phyloP scores from a whole-genome alignment of 164 flowering plant genomes.

The Liquidambar formosana region DNA sequence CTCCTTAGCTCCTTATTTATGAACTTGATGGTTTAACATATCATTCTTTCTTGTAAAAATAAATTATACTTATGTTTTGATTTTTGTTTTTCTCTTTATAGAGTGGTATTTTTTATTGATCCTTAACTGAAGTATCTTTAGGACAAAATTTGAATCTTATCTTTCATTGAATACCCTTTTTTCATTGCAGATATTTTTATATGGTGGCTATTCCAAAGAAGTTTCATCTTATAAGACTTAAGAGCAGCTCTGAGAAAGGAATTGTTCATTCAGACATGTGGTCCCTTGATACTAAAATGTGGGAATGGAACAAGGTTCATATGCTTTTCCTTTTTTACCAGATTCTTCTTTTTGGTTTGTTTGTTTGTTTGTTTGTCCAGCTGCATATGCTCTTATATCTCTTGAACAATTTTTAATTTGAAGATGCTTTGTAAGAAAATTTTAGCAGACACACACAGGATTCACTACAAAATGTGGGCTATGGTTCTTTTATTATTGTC shows the following conservation, averaged over 20 bases:
- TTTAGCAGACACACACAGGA: no score
- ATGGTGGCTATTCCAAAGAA: constrained; percentile 97
- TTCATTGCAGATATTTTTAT: constrained; percentile 67
- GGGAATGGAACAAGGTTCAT: constrained; percentile 98
- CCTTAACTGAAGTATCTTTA: background rate
- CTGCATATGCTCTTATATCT: no score
- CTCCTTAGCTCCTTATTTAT: background rate
- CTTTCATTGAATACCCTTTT: background rate
- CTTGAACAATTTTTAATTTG: no score
- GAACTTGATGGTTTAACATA: background rate
- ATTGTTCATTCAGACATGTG: constrained; percentile 92
- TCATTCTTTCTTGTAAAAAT: background rate
- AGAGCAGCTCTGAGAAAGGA: constrained; percentile 85
- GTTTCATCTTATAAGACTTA: constrained; percentile 76
- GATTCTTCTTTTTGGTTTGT: background rate
- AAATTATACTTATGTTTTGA: background rate
- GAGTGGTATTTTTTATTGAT: background rate
- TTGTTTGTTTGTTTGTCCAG: background rate
- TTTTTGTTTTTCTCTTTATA: background rate
- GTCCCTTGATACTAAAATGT: constrained; percentile 93
- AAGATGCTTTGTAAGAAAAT: no score
- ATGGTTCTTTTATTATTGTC: no score
- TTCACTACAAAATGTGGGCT: no score
- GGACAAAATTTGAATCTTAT: background rate
- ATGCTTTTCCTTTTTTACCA: constrained; percentile 7